Evolutionary conservation across 2,329 filamentous ascomycete species (phyloP).

Genomic region (Coniochaeta pulveracea): DNA sequence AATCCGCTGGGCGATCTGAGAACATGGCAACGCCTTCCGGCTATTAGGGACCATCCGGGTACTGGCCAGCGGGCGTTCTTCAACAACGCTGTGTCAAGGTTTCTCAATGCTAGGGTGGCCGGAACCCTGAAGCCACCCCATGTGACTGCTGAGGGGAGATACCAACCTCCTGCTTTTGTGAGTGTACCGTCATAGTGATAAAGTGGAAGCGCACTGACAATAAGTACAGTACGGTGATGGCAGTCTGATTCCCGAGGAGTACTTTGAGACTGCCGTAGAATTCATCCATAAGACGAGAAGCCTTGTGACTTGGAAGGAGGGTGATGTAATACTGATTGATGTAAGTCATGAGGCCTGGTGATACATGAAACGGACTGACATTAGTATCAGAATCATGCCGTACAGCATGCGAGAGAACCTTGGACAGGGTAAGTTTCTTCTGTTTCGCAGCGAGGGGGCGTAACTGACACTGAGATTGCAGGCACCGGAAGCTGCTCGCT

Average conservation of each 20-base stretch:
- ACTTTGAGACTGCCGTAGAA: constrained; percentile 13
- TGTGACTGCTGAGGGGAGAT: constrained; percentile 9
- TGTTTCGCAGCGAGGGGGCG: neutral
- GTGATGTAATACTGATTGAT: constrained; percentile 14
- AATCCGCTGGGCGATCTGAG: constrained; percentile 13
- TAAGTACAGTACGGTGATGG: constrained; percentile 13
- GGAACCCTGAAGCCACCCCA: constrained; percentile 12
- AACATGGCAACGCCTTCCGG: constrained; percentile 13
- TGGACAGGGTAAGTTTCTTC: constrained; percentile 11
- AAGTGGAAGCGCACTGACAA: neutral
- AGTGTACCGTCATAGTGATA: constrained; percentile 4
- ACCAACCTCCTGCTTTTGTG: constrained; percentile 13
- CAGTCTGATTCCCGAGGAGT: constrained; percentile 12
- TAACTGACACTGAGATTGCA: neutral
- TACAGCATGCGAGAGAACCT: constrained; percentile 14
- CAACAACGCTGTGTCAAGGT: constrained; percentile 15
- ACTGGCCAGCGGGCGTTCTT: constrained; percentile 13
- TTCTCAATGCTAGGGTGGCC: constrained; percentile 11
- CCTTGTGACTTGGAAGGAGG: constrained; percentile 10
- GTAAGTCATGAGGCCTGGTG: constrained; percentile 7
- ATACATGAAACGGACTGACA: too few species aligned
- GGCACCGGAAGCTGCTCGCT: constrained; percentile 10
- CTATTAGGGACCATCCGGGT: constrained; percentile 11
- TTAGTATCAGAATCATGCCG: constrained; percentile 14
- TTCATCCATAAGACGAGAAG: constrained; percentile 12